Conservation (phyloP, 179 eudicot species). For the Camellia oleifera region DNA sequence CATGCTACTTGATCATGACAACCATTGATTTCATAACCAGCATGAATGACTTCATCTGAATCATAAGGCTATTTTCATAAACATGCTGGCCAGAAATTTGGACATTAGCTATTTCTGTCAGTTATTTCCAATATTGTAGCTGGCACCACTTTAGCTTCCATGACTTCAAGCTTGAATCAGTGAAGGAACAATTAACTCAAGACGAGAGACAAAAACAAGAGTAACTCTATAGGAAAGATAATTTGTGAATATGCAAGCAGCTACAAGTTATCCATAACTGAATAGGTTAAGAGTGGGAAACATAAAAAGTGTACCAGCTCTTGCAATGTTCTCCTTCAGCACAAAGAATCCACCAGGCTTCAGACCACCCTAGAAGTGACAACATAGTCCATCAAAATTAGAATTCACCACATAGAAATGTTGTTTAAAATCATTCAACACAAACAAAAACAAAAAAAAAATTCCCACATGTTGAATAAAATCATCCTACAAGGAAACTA, state of each 20-base stretch:
- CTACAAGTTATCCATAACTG: neutral
- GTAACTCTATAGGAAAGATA: neutral
- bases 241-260: neutral
- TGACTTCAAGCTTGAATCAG: neutral
- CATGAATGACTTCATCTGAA: neutral
- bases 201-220: neutral
- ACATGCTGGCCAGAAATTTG: neutral
- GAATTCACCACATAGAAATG: neutral
- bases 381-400: slow-evolving; percentile 13
- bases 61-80: neutral
- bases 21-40: neutral
- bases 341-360: slow-evolving; percentile 87
- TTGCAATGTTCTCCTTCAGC: slow-evolving; percentile 89
- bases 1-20: neutral
- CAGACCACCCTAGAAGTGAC: slow-evolving; percentile 62
- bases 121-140: neutral
- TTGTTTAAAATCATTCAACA: neutral
- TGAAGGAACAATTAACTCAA: neutral
- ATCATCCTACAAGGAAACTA: neutral
- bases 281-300: neutral
- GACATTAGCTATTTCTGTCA: neutral
- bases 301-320: slow-evolving; percentile 37
- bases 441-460: neutral
- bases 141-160: neutral
- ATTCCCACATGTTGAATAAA: neutral